Conservation (phyloP, 805 yeast species). For the Lipomyces kockii region DNA sequence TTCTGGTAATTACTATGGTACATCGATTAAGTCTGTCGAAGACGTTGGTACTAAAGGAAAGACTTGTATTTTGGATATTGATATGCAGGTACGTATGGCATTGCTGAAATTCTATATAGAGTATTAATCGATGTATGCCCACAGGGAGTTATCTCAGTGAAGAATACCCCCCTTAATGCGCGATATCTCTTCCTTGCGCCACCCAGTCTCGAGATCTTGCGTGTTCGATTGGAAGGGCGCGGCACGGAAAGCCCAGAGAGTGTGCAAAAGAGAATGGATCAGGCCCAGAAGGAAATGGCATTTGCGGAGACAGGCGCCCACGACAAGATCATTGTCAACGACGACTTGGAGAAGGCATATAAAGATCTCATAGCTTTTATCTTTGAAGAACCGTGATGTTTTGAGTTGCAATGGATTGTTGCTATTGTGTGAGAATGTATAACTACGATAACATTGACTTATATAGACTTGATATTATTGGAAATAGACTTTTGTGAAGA, state of each 20-base stretch:
- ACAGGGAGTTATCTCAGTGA: slow-evolving; percentile 87
- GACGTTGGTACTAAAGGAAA: slow-evolving; percentile 60
- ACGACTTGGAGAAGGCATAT: slow-evolving; percentile 89
- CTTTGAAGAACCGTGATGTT: slow-evolving; percentile 47
- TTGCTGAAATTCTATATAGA: neutral
- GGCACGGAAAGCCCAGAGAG: slow-evolving; percentile 95
- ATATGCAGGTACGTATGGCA: slow-evolving; percentile 67
- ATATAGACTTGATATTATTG: neutral
- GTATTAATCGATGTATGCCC: neutral
- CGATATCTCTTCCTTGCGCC: slow-evolving; percentile 88
- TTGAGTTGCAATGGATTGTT: too few species aligned
- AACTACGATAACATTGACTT: neutral
- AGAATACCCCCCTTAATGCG: slow-evolving; percentile 79
- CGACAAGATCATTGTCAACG: slow-evolving; percentile 86
- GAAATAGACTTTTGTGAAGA: neutral
- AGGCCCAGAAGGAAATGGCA: slow-evolving; percentile 87
- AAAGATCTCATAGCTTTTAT: slow-evolving; percentile 77
- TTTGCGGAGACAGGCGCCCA: slow-evolving; percentile 88
- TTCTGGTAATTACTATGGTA: slow-evolving; percentile 97
- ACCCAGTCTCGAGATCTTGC: slow-evolving; percentile 81
- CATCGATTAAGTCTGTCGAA: slow-evolving; percentile 82
- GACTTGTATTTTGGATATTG: slow-evolving; percentile 92
- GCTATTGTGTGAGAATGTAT: neutral
- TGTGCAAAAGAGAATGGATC: slow-evolving; percentile 77
- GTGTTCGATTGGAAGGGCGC: slow-evolving; percentile 76